Evolutionary conservation across 192 early-diverging fungal species (phyloP).

Genomic region (Dimargaris cristalligena): DNA sequence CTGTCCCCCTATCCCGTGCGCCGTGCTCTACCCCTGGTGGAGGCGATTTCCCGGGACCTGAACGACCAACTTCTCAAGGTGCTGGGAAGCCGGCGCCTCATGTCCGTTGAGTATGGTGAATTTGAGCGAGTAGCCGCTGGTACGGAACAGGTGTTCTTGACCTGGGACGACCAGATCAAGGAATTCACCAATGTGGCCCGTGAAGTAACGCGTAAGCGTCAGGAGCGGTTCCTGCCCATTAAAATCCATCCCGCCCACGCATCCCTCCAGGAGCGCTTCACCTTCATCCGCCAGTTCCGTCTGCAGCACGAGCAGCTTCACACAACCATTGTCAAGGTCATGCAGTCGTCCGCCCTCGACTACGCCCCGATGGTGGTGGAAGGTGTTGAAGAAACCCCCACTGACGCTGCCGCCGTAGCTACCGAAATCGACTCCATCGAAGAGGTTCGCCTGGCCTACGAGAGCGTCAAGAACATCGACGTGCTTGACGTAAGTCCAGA

Average conservation of each 20-base stretch:
- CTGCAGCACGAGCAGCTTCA: slow-evolving; percentile 97
- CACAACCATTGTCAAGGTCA: slow-evolving; percentile 86
- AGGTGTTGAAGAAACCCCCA: slow-evolving; percentile 29
- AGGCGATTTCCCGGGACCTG: slow-evolving; percentile 88
- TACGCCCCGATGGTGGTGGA: slow-evolving; percentile 20
- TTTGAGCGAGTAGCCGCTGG: slow-evolving; percentile 76
- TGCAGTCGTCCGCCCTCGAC: slow-evolving; percentile 34
- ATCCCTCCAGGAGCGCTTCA: slow-evolving; percentile 83
- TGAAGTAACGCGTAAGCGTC: slow-evolving; percentile 80
- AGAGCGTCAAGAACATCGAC: slow-evolving; percentile 82
- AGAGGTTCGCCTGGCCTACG: slow-evolving; percentile 81
- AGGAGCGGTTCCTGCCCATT: slow-evolving; percentile 90
- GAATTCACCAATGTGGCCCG: slow-evolving; percentile 92
- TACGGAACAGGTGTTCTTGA: slow-evolving; percentile 72
- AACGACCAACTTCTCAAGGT: slow-evolving; percentile 84
- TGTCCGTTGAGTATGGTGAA: slow-evolving; percentile 83
- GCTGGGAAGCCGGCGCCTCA: slow-evolving; percentile 70
- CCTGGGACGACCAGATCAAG: slow-evolving; percentile 90
- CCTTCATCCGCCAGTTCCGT: slow-evolving; percentile 80
- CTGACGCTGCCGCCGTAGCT: slow-evolving; percentile 30
- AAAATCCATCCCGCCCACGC: slow-evolving; percentile 84
- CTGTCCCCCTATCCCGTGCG: slow-evolving; percentile 82
- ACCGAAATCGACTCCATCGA: slow-evolving; percentile 64
- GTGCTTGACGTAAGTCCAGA: slow-evolving; percentile 86
- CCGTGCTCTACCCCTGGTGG: slow-evolving; percentile 81